These are phyloP conservation scores for Agrocybe chaxingu DNA, from an alignment of 768 basidiomycete genomes.

Conservation along the genomic window DNA sequence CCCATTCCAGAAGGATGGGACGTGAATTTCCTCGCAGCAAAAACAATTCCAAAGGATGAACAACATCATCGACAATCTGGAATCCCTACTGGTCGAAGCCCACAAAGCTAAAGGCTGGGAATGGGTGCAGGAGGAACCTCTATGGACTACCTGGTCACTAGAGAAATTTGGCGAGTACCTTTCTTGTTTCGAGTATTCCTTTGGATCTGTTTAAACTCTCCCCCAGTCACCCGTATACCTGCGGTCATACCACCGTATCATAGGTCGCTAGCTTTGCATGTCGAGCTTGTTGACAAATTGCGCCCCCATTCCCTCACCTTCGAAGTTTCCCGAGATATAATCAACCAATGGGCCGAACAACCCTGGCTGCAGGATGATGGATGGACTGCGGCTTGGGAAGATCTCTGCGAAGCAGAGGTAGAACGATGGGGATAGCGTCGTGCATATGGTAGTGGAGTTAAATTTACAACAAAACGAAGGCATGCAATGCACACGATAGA, in stretches of 20 bases:
- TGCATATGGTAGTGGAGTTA: slow-evolving; percentile 8
- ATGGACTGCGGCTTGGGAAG: slow-evolving; percentile 77
- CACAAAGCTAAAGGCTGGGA: slow-evolving; percentile 67
- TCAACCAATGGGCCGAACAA: slow-evolving; percentile 69
- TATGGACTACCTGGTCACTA: slow-evolving; percentile 83
- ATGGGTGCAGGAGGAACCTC: slow-evolving; percentile 68
- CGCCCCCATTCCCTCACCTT: slow-evolving; percentile 68
- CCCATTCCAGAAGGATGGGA: not conserved
- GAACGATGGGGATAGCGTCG: slow-evolving; percentile 53
- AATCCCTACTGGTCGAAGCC: slow-evolving; percentile 63
- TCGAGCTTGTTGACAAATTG: slow-evolving; percentile 51
- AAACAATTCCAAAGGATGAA: slow-evolving; percentile 72
- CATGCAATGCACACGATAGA: slow-evolving; percentile 9
- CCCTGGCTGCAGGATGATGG: slow-evolving; percentile 61
- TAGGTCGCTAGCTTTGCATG: slow-evolving; percentile 58
- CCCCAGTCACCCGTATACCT: slow-evolving; percentile 46
- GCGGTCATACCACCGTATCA: slow-evolving; percentile 62
- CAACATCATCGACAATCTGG: slow-evolving; percentile 58
- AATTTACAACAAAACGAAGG: slow-evolving; percentile 12
- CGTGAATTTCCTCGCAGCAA: slow-evolving; percentile 37
- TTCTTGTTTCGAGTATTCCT: not conserved
- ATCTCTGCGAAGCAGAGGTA: slow-evolving; percentile 72
- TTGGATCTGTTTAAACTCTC: not conserved
- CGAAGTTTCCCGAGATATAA: slow-evolving; percentile 59
- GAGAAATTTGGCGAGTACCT: slow-evolving; percentile 65